phyloP scores from a whole-genome alignment of 768 basidiomycete genomes.

The Russula sp. region DNA sequence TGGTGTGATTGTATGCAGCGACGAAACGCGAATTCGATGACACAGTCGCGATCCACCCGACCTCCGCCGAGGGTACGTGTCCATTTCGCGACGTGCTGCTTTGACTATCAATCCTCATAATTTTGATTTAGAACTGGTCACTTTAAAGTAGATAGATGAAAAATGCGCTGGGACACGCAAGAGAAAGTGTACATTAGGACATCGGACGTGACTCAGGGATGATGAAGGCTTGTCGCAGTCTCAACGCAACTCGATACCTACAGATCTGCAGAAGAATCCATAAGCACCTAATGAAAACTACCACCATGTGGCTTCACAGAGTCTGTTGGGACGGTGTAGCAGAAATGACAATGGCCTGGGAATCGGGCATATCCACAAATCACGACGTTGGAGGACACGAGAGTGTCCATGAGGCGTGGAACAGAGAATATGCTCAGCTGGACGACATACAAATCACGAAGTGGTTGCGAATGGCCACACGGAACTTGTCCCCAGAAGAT shows the following conservation, averaged over 20 bases:
- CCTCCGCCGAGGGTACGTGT: constrained; percentile 69
- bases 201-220: neutral
- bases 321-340: neutral
- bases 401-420: neutral
- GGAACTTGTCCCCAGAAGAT: neutral
- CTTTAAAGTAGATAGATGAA: constrained; percentile 42
- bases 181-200: neutral
- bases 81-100: constrained; percentile 15
- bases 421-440: neutral
- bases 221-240: neutral
- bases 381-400: neutral
- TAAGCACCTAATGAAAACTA: neutral
- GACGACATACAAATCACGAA: neutral
- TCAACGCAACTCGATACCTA: neutral
- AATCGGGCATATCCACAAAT: neutral
- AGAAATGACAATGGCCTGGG: neutral
- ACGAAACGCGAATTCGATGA: constrained; percentile 80
- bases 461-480: neutral
- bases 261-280: neutral
- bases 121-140: constrained; percentile 50
- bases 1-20: constrained; percentile 41
- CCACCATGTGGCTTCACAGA: neutral
- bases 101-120: neutral
- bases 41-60: constrained; percentile 91
- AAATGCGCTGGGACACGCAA: neutral